Evolutionary conservation across 352 stramenopile genomes (phyloP).

Genomic region (Blastocystis sp.): DNA sequence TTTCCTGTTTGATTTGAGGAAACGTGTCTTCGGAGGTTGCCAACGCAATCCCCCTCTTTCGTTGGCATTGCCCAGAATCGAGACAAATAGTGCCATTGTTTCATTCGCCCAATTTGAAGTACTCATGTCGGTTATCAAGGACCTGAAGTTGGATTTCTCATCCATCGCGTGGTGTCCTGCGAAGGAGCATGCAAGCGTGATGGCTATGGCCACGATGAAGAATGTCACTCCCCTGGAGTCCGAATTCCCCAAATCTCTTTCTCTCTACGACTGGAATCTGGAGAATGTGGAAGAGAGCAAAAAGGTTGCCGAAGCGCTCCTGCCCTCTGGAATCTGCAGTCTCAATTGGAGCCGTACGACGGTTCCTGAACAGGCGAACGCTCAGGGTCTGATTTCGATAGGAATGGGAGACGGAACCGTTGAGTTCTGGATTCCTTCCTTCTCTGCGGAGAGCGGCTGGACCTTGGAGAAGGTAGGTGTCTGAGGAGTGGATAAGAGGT

Average conservation of each 20-base stretch:
- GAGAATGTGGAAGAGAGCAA: background rate
- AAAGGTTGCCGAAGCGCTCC: background rate
- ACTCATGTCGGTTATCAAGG: constrained; percentile 22
- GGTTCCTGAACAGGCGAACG: background rate
- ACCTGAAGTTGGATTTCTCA: background rate
- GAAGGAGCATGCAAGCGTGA: background rate
- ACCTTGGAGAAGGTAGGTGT: background rate
- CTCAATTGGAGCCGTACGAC: background rate
- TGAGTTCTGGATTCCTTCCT: constrained; percentile 17
- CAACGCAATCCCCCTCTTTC: too few relatives aligned
- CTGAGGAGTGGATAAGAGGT: background rate
- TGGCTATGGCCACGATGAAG: constrained; percentile 36
- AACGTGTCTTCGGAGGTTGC: background rate
- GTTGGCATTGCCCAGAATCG: too few relatives aligned
- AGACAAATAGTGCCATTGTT: background rate
- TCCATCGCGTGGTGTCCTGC: constrained; percentile 31
- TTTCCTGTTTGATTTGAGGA: background rate
- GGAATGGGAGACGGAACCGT: background rate
- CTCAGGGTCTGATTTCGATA: background rate
- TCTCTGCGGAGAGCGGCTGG: background rate
- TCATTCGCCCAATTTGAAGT: background rate
- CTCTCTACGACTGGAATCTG: constrained; percentile 5
- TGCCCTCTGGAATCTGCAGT: background rate
- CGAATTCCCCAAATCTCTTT: background rate
- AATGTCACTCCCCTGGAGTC: background rate